Conservation (phyloP, 768 basidiomycete species). For the Psilocybe azurescens region DNA sequence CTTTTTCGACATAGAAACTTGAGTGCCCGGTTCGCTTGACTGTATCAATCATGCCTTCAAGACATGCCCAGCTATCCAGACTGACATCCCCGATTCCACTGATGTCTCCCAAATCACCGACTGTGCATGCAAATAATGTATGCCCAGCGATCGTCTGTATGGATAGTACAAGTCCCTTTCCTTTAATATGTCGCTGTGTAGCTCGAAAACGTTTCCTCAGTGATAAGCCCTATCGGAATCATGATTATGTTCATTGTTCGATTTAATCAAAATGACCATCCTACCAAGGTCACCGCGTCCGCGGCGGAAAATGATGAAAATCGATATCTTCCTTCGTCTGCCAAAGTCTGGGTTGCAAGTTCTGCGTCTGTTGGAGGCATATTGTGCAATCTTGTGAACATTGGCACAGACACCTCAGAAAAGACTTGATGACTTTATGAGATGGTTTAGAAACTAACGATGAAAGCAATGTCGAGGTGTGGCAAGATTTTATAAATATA, state of each 20-base stretch:
- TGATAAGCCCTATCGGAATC: conserved; percentile 59
- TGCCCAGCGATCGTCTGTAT: conserved; percentile 83
- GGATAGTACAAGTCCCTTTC: conserved; percentile 82
- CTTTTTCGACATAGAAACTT: conserved; percentile 86
- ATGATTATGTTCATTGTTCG: neutral
- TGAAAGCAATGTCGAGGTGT: neutral
- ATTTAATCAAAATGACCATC: neutral
- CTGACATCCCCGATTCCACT: conserved; percentile 78
- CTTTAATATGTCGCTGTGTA: conserved; percentile 71
- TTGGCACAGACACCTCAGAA: conserved; percentile 23
- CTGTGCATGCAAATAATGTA: conserved; percentile 81
- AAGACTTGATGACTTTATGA: neutral
- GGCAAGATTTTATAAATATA: neutral
- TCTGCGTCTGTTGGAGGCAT: conserved; percentile 74
- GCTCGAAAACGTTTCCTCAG: conserved; percentile 84
- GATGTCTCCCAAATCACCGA: conserved; percentile 75
- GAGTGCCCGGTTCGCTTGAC: conserved; percentile 84
- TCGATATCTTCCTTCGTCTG: conserved; percentile 72
- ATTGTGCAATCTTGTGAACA: conserved; percentile 69
- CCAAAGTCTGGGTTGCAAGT: conserved; percentile 70
- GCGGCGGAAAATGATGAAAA: conserved; percentile 77
- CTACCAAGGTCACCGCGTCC: conserved; percentile 80
- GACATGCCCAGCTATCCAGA: conserved; percentile 77
- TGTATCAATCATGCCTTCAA: conserved; percentile 82
- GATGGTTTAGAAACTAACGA: neutral